Evolutionary conservation across 176 grass and related monocot species (phyloP), one percentile per base, ranked within the genome.

Genomic region (Ananas comosus): DNA sequence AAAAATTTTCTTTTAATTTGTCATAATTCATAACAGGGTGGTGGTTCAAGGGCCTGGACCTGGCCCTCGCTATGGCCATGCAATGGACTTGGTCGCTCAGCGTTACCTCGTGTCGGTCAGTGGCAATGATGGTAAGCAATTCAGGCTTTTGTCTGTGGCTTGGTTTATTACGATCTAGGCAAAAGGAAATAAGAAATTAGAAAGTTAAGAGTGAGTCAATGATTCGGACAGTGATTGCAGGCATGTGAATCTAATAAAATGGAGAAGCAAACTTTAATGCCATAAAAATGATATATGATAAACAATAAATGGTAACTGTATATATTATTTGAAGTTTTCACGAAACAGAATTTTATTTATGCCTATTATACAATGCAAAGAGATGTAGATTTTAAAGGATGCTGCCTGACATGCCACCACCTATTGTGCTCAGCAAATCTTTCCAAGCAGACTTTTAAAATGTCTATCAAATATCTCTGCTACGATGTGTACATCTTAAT

Each of bases 1-100:
- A 18, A 59, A 17, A 52, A 72, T 29, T 81, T 70, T 53, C 51
- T 19, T 88, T 68, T 64, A 28, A 48, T 12, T 66, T 72, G 68
- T 59, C 65, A 28, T 51, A 19, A 68, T 74, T 70, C 0, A 4
- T 68, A 66, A 23, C 79, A 99, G 90, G 84, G 74, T 99, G 3
- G 90, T 93, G 42, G 94, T 99, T 88, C 94, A 99, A 80, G 94
- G 94, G 49, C 24, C 80, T 56, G 94, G 94, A 14, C 94, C 94
- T 76, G 90, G 94, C 56, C 94, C 94, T 69, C 94, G 80, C 63
- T 99, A 99, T 80, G 94, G 94, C 63, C 94, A 99, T 82, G 83
- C 87, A 67, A 99, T 99, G 87, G 94, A 93, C 84, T 88, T 99
- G 85, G 74, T 99, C 64, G 82, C 78, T 23, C 94, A 99, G 48